Percentiles rank a stretch among this genome's conserved stretches.
Conservation (phyloP, 495 filamentous ascomycete genomes). For the Cairneyella variabilis region DNA sequence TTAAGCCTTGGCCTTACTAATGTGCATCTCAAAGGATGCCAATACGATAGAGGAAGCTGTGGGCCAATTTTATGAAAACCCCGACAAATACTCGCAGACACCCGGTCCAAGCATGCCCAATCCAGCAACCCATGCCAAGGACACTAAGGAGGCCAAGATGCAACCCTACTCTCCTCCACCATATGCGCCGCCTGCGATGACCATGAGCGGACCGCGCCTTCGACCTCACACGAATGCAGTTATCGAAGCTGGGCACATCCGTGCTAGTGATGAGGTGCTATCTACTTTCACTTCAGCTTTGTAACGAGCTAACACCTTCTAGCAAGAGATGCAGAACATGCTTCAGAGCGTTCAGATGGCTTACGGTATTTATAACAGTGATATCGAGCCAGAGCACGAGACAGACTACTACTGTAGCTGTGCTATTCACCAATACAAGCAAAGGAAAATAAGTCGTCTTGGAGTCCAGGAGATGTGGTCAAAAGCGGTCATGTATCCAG, state of each 20-base stretch:
- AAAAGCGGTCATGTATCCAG: slow-evolving; percentile 45
- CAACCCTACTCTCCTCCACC: slow-evolving; percentile 5
- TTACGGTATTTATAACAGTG: slow-evolving; percentile 39
- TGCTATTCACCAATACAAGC: slow-evolving; percentile 31
- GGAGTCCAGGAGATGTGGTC: slow-evolving; percentile 39
- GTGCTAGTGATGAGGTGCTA: slow-evolving; percentile 31
- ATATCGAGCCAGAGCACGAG: slow-evolving; percentile 47
- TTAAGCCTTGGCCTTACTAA: background rate
- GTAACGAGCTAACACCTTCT: slow-evolving; percentile 12
- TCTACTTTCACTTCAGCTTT: background rate
- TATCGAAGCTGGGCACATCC: slow-evolving; percentile 33
- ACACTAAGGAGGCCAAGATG: slow-evolving; percentile 5
- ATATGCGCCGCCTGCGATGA: slow-evolving; percentile 11
- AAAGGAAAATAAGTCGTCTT: slow-evolving; percentile 32
- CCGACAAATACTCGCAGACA: slow-evolving; percentile 10
- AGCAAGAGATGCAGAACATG: slow-evolving; percentile 41
- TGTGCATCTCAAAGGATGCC: slow-evolving; percentile 8
- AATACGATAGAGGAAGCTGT: slow-evolving; percentile 18
- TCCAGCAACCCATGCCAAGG: background rate
- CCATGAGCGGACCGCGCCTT: background rate
- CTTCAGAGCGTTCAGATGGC: slow-evolving; percentile 34
- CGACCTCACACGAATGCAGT: slow-evolving; percentile 31
- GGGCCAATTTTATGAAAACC: slow-evolving; percentile 15
- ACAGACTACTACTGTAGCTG: slow-evolving; percentile 31
- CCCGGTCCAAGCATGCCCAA: slow-evolving; percentile 1